These are phyloP conservation scores for Mycogone perniciosa DNA, from an alignment of 2,329 filamentous ascomycete genomes.

Conservation along the genomic window DNA sequence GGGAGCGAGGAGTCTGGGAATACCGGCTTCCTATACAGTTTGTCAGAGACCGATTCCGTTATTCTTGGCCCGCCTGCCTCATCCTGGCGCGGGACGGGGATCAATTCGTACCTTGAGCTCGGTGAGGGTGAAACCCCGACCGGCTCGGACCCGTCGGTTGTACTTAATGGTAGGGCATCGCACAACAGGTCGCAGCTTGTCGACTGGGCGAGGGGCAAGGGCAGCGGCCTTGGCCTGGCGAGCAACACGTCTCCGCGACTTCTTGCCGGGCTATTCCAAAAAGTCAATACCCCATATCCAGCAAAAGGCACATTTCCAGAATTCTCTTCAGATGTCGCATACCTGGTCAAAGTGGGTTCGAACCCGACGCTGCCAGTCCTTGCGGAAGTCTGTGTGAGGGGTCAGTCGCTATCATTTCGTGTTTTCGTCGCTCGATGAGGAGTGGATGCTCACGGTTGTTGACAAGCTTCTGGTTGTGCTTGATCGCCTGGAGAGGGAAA, in stretches of 20 bases:
- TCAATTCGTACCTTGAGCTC: constrained; percentile 85
- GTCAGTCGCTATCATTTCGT: constrained; percentile 32
- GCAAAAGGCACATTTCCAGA: constrained; percentile 12
- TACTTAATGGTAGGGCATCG: constrained; percentile 98
- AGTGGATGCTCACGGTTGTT: constrained; percentile 71
- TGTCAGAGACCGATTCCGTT: constrained; percentile 25
- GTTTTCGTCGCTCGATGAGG: constrained; percentile 22
- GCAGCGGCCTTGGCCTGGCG: constrained; percentile 92
- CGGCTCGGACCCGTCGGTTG: constrained; percentile 94
- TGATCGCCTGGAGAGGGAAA: constrained; percentile 68
- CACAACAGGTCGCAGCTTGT: constrained; percentile 93
- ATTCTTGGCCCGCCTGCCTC: neutral
- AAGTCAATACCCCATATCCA: constrained; percentile 30
- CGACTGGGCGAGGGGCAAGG: constrained; percentile 91
- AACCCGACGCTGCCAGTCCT: constrained; percentile 99
- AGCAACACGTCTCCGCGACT: constrained; percentile 84
- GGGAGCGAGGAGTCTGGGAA: constrained; percentile 86
- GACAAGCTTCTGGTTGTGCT: constrained; percentile 98
- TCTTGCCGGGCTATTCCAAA: constrained; percentile 74
- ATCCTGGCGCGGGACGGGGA: neutral
- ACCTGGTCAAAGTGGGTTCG: constrained; percentile 99
- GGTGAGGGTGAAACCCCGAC: constrained; percentile 93
- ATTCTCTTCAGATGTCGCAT: constrained; percentile 34
- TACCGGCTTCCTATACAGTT: constrained; percentile 76
- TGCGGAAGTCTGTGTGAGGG: constrained; percentile 75